These are phyloP conservation scores for Lasiosphaeriaceae sp. DNA, from an alignment of 495 filamentous ascomycete species.

Conservation along the genomic window DNA sequence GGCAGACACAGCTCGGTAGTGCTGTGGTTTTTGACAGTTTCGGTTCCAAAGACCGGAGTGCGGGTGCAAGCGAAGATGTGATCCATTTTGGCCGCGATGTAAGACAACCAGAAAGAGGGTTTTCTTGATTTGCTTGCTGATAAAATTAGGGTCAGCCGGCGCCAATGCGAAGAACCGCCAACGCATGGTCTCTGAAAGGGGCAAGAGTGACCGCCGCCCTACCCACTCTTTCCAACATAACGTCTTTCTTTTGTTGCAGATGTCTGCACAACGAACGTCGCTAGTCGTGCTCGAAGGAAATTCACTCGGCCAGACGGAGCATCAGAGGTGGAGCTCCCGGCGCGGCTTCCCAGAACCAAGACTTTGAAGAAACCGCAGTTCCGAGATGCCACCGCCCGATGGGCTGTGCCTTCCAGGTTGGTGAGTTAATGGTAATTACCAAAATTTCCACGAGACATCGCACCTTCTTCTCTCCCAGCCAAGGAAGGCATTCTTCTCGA, in stretches of 20 bases:
- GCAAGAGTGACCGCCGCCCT: not conserved
- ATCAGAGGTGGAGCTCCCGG: no score
- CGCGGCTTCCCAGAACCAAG: no score
- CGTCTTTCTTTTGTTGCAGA: not conserved
- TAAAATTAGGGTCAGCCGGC: not conserved
- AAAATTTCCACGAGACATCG: no score
- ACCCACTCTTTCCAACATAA: not conserved
- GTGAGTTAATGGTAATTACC: no score
- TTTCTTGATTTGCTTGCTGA: not conserved
- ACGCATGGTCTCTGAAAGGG: not conserved
- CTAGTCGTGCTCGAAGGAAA: not conserved
- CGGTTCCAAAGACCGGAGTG: not conserved
- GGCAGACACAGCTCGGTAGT: slow-evolving; percentile 18
- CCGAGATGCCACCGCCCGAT: no score
- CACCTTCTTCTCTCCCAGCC: no score
- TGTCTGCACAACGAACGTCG: not conserved
- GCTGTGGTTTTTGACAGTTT: slow-evolving; percentile 3
- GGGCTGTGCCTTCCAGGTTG: no score
- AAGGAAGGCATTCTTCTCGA: no score
- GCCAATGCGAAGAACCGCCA: no score
- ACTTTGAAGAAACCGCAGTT: no score
- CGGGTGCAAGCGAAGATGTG: not conserved
- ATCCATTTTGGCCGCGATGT: not conserved
- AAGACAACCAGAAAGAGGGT: not conserved
- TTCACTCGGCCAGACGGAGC: no score